Evolutionary conservation across 306 rosid species (phyloP).

Genomic region (Astragalus glycyphyllos): DNA sequence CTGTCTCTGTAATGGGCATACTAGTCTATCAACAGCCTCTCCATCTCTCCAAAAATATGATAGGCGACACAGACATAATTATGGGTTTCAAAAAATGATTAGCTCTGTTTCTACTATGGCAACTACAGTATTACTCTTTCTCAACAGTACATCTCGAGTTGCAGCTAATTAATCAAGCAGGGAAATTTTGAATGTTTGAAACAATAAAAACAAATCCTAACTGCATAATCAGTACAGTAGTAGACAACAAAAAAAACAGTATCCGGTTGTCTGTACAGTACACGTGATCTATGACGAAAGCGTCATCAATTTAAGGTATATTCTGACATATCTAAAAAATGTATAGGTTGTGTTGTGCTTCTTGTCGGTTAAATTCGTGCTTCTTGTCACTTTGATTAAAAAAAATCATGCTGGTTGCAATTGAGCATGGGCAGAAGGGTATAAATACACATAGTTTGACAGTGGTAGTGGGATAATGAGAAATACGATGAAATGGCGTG

Average conservation of each 20-base stretch:
- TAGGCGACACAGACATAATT: conserved; percentile 41
- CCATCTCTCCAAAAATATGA: conserved; percentile 27
- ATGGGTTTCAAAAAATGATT: conserved; percentile 42
- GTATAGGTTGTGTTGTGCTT: background rate
- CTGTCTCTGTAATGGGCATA: conserved; percentile 38
- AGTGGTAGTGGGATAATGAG: conserved; percentile 16
- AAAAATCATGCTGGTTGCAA: too few species aligned
- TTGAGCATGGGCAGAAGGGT: conserved; percentile 14
- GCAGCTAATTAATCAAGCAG: conserved; percentile 9
- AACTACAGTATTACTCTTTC: too few species aligned
- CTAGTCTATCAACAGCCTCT: conserved; percentile 22
- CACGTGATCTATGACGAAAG: conserved; percentile 28
- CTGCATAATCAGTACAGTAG: too few species aligned
- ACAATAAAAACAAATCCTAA: background rate
- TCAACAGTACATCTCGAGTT: background rate
- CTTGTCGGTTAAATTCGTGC: background rate
- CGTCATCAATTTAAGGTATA: conserved; percentile 29
- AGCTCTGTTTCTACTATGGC: background rate
- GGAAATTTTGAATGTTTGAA: too few species aligned
- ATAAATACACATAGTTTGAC: conserved; percentile 19
- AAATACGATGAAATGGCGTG: conserved; percentile 24
- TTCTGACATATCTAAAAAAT: conserved; percentile 2
- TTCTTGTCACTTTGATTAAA: too few species aligned
- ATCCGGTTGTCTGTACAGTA: conserved; percentile 11
- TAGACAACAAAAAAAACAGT: background rate